Evolutionary conservation across 2,329 filamentous ascomycete genomes (phyloP).

Genomic region (Colletotrichum nymphaeae): DNA sequence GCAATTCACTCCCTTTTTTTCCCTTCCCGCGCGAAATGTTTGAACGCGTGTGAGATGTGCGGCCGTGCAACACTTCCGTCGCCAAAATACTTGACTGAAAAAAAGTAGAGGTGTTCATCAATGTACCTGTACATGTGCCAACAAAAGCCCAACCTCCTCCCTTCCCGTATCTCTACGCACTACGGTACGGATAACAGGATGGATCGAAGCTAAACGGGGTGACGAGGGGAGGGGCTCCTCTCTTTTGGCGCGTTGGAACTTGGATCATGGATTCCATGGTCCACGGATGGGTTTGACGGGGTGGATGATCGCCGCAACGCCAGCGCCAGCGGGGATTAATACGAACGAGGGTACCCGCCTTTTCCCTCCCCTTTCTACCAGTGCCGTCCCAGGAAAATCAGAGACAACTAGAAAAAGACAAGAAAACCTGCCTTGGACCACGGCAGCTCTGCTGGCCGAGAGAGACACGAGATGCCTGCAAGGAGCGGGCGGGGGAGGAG

Average conservation of each 20-base stretch:
- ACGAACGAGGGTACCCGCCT: conserved; percentile 30
- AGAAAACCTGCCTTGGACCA: conserved; percentile 25
- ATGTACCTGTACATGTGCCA: neutral
- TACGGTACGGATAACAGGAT: neutral
- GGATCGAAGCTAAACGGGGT: conserved; percentile 7
- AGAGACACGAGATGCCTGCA: conserved; percentile 19
- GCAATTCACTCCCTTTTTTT: neutral
- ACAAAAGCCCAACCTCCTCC: neutral
- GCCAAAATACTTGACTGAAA: neutral
- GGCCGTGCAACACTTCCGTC: neutral
- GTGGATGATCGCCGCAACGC: conserved; percentile 20
- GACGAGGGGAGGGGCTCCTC: neutral
- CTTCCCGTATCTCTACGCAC: conserved; percentile 3
- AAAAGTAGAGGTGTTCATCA: conserved; percentile 2
- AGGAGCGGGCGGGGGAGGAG: neutral
- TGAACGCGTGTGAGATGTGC: neutral
- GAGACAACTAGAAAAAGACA: neutral
- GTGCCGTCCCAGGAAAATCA: conserved; percentile 23
- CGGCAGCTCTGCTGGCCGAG: conserved; percentile 20
- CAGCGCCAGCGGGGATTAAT: conserved; percentile 33
- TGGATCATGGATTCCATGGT: neutral
- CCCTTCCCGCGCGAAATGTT: neutral
- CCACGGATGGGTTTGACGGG: conserved; percentile 5
- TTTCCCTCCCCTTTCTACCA: conserved; percentile 19
- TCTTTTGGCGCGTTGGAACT: neutral